phyloP scores from a whole-genome alignment of 805 yeast species.

The Huiozyma naganishii region DNA sequence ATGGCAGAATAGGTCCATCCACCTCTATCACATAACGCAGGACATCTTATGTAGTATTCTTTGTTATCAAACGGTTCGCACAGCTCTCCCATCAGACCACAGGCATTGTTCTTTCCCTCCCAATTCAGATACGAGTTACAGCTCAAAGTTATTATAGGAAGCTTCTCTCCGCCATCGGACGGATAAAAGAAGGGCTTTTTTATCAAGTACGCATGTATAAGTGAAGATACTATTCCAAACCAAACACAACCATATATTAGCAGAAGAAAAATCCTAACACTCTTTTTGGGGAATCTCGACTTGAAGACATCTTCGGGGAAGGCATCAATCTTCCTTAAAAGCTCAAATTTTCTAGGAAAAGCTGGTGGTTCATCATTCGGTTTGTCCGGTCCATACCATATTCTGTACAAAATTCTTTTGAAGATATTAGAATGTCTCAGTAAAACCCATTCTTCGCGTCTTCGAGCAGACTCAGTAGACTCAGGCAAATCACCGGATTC shows the following conservation, averaged over 20 bases:
- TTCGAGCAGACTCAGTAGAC: not conserved
- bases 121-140: constrained; percentile 38
- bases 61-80: constrained; percentile 40
- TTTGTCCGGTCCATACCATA: constrained; percentile 49
- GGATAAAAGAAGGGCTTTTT: constrained; percentile 29
- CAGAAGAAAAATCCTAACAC: constrained; percentile 25
- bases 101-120: constrained; percentile 64
- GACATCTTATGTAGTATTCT: constrained; percentile 60
- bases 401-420: constrained; percentile 18
- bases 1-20: constrained; percentile 66
- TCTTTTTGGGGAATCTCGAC: constrained; percentile 19
- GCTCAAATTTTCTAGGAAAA: constrained; percentile 18
- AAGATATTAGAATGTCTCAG: constrained; percentile 9
- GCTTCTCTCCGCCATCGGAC: constrained; percentile 12
- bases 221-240: constrained; percentile 31
- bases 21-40: constrained; percentile 74
- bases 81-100: constrained; percentile 60
- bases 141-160: constrained; percentile 31
- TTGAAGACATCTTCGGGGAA: constrained; percentile 32
- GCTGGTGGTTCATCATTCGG: constrained; percentile 40
- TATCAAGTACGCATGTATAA: constrained; percentile 38
- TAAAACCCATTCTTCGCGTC: constrained; percentile 14
- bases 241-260: constrained; percentile 36
- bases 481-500: not conserved
- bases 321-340: constrained; percentile 29